Evolutionary conservation across 345 rosid species (phyloP), one percentile per base, ranked within the genome.

Genomic region (Euphorbia lathyris): DNA sequence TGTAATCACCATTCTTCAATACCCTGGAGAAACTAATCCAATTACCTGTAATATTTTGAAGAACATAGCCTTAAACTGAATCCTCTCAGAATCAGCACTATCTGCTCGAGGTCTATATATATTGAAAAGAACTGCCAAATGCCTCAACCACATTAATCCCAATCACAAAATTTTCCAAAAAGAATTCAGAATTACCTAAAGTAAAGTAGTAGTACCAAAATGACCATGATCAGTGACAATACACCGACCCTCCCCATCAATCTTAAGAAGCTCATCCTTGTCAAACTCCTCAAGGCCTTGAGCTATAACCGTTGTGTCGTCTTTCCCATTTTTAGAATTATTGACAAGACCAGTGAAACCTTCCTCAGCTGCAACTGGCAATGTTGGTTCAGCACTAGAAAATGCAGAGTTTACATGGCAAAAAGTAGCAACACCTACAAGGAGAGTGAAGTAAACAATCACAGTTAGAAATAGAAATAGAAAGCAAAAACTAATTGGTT

Each of bases 71-170:
- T 95, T 95, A 82, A 95, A 95, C 71, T 87, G 82, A 26, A 87
- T 75, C 82, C 99, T 92, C 51, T 87, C 93, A 9, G 56, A 65
- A 80, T 92, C 99, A 73, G 86, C 87, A 63, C 79, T 73, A 17
- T 42, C 88, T 42, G 97, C 97, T 81, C 97, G 87, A n/a, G 99
- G 99, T 8, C 99, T 96, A 75, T 91, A 90, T 25, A 94, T 52
- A 78, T 94, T 94, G 65, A 91, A 94, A 34, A 94, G 81, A 80
- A 91, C 98, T 94, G 81, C 76, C 0, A 68, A 81, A 78, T 58
- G 16, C 17, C n/a, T 42, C 72, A 64, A 14, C 53, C 11, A 14
- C 52, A 67, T 47, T 69, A 61, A 16, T 53, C 62, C 62, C 63
- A 45, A 67, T 64, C 50, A 43, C 52, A 66, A 56, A 48, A 48